phyloP scores from a whole-genome alignment of 2,329 filamentous ascomycete species.

The Xylaria sp. region DNA sequence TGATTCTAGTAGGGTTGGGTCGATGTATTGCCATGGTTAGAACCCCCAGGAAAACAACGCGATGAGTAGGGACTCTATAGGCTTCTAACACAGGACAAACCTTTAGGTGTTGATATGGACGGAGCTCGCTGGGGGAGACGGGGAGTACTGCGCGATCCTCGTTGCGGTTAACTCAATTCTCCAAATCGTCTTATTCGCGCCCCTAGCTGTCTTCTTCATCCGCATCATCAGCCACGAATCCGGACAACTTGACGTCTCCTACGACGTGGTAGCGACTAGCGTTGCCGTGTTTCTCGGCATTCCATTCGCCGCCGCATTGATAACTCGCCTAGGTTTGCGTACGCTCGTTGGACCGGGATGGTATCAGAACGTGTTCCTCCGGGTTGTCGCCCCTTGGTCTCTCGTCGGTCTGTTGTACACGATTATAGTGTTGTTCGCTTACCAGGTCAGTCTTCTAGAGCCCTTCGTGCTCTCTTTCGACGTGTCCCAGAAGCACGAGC shows the following conservation, averaged over 20 bases:
- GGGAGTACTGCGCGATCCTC: slow-evolving; percentile 84
- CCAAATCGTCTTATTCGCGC: slow-evolving; percentile 79
- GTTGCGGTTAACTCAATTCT: slow-evolving; percentile 80
- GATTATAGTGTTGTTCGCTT: slow-evolving; percentile 86
- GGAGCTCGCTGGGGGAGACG: slow-evolving; percentile 78
- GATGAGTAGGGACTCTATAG: not conserved
- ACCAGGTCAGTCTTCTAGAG: slow-evolving; percentile 59
- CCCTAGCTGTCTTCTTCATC: slow-evolving; percentile 76
- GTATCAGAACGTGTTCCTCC: slow-evolving; percentile 78
- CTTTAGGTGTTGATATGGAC: slow-evolving; percentile 76
- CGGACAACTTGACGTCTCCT: slow-evolving; percentile 58
- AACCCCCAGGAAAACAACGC: not conserved
- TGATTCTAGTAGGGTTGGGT: slow-evolving; percentile 85
- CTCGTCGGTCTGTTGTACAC: slow-evolving; percentile 88
- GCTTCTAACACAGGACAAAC: slow-evolving; percentile 21
- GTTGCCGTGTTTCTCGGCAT: slow-evolving; percentile 89
- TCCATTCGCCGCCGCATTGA: slow-evolving; percentile 80
- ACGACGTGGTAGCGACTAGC: slow-evolving; percentile 77
- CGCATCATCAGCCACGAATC: slow-evolving; percentile 68
- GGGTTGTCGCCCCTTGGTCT: slow-evolving; percentile 76
- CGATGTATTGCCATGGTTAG: slow-evolving; percentile 88
- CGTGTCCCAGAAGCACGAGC: not conserved
- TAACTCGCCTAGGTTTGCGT: slow-evolving; percentile 75
- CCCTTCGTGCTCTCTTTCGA: not conserved
- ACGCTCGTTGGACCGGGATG: slow-evolving; percentile 63